Percentiles rank a stretch among this genome's conserved stretches.
Evolutionary conservation across 257 asterid genomes (phyloP).

Genomic region (Vinca minor): DNA sequence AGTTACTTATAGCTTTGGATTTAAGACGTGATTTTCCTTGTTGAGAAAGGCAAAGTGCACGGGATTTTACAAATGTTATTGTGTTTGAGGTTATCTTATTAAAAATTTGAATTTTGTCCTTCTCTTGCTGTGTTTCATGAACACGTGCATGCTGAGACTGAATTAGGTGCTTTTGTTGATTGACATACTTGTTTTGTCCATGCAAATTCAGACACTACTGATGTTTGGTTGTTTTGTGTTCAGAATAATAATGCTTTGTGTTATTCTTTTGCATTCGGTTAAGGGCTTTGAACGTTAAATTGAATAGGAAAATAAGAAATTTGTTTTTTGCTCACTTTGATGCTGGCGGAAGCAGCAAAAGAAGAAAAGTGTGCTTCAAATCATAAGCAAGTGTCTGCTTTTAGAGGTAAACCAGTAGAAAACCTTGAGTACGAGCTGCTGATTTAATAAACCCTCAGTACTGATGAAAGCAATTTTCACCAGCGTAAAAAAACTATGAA

Average conservation of each 20-base stretch:
- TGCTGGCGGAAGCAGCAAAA: too few species aligned
- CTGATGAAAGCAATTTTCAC: neutral
- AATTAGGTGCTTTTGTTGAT: neutral
- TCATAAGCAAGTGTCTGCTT: neutral
- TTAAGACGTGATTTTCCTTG: neutral
- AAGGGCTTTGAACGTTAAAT: neutral
- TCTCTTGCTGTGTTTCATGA: neutral
- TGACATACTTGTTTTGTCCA: neutral
- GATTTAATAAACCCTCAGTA: too few species aligned
- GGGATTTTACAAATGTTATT: neutral
- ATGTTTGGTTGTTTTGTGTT: neutral
- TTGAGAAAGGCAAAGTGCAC: neutral
- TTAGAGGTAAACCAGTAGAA: neutral
- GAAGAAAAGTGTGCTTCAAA: too few species aligned
- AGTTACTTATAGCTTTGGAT: slow-evolving; percentile 1
- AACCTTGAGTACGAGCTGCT: neutral
- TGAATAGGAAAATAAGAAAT: neutral
- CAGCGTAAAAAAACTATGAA: too few species aligned
- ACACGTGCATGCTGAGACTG: too few species aligned
- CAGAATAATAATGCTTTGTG: neutral
- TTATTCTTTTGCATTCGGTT: neutral
- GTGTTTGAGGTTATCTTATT: neutral
- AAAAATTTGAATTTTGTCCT: neutral
- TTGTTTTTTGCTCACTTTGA: too few species aligned
- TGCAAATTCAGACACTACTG: neutral